Evolutionary conservation across 495 filamentous ascomycete species (phyloP), one percentile per base, ranked within the genome.

Genomic region (Aspergillus hancockii): DNA sequence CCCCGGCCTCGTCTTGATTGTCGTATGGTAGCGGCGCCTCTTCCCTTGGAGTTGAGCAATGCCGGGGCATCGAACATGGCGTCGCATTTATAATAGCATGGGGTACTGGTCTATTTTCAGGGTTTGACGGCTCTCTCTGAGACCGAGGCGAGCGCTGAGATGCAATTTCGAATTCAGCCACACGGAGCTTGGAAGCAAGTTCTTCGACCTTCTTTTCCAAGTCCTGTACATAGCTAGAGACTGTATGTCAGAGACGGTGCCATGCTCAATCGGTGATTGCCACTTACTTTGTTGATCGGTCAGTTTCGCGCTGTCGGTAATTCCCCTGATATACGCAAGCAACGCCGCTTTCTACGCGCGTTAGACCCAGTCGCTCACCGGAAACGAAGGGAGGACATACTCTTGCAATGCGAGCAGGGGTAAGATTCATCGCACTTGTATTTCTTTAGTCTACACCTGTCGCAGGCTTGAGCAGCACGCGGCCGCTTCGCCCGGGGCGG

Each of bases 401-500:
- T 77, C 64, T 69, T 75, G 60, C 74, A 77, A 52, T 75, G 71
- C 9, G 69, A 63, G 53, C 73, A 75, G 3, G 75, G 75, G 64
- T 73, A 77, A 19, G 66, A 65, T 60, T 77, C 75, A 45, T 77
- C 72, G 63, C 75, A 77, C 63, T 77, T 77, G 57, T 77, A 77
- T 60, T 77, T 77, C 64, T 77, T 77, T 49, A 66, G 49, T 57
- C 75, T 67, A 59, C 75, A 77, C 19, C 75, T 64, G 36, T 77
- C 75, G 63, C 75, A 77, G 8, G 75, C 75, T 50, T 73, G 71
- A 19, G 73, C 70, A 34, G 75, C 75, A 18, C 75, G 75, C 28
- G 74, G 71, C 52, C 74, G 63, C 54, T 75, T 77, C 16, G 63
- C 49, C 38, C 70, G 69, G 54, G 73, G 75, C 25, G 67, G 62